Conservation (phyloP, 768 basidiomycete genomes). For the Piloderma croceum region DNA sequence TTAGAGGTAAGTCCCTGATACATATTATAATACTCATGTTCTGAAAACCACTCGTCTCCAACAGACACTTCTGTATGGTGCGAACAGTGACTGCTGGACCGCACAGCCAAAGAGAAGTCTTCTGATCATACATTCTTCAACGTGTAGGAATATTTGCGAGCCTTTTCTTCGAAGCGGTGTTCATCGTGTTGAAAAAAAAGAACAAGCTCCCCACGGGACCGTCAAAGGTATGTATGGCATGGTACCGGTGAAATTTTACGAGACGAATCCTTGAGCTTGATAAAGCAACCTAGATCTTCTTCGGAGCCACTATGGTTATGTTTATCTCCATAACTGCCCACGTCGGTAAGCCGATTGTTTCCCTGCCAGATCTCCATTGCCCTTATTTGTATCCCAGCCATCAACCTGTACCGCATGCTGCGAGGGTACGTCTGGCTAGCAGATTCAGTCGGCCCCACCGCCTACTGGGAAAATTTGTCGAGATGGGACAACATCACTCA, state of each 20-base stretch:
- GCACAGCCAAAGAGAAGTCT: too few species aligned
- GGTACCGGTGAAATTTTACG: too few species aligned
- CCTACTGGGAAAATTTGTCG: constrained; percentile 11
- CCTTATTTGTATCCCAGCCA: too few species aligned
- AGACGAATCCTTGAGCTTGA: too few species aligned
- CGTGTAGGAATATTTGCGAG: constrained; percentile 15
- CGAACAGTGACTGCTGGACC: background rate
- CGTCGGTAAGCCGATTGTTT: too few species aligned
- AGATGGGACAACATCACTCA: constrained; percentile 18
- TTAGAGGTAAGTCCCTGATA: constrained; percentile 11
- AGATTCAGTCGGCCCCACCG: constrained; percentile 4
- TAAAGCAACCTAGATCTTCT: constrained; percentile 11
- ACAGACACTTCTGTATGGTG: background rate
- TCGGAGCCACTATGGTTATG: constrained; percentile 9
- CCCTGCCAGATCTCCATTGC: too few species aligned
- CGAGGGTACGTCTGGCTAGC: constrained; percentile 13
- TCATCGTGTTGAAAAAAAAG: constrained; percentile 8
- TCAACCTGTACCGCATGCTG: constrained; percentile 18
- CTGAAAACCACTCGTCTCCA: background rate
- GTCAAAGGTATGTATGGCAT: constrained; percentile 9
- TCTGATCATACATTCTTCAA: too few species aligned
- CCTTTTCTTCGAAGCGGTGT: constrained; percentile 13
- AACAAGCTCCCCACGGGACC: constrained; percentile 6
- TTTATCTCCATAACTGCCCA: constrained; percentile 13
- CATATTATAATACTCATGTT: background rate